Conservation (phyloP, 1,284 basidiomycete genomes). For the Uromyces viciae-fabae region DNA sequence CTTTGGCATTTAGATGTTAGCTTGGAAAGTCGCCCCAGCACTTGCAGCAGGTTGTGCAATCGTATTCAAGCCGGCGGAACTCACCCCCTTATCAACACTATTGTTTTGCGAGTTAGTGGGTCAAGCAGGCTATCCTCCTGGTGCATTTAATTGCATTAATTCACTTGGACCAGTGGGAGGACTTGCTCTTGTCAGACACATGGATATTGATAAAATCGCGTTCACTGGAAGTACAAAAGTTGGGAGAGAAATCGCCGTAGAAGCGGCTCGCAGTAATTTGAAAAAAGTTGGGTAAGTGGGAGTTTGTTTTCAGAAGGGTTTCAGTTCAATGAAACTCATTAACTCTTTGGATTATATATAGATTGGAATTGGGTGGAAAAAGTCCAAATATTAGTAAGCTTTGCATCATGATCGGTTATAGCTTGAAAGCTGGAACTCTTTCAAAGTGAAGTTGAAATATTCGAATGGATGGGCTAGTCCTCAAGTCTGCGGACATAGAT, state of each 20-base stretch:
- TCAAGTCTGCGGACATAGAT: slow-evolving; percentile 41
- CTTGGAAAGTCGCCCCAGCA: slow-evolving; percentile 54
- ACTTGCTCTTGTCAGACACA: slow-evolving; percentile 52
- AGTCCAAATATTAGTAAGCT: slow-evolving; percentile 48
- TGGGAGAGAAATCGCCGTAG: slow-evolving; percentile 28
- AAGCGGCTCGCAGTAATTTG: slow-evolving; percentile 35
- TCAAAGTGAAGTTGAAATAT: background rate
- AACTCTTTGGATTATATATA: slow-evolving; percentile 43
- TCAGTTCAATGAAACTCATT: slow-evolving; percentile 49
- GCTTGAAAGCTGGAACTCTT: background rate
- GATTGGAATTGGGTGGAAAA: slow-evolving; percentile 52
- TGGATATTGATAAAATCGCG: slow-evolving; percentile 50
- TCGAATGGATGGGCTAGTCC: background rate
- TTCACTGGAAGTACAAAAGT: slow-evolving; percentile 45
- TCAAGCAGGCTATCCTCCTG: slow-evolving; percentile 51
- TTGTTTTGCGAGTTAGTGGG: slow-evolving; percentile 47
- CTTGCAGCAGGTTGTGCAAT: slow-evolving; percentile 52
- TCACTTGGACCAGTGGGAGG: slow-evolving; percentile 52
- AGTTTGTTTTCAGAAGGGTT: slow-evolving; percentile 49
- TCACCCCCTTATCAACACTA: slow-evolving; percentile 50
- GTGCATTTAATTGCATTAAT: slow-evolving; percentile 52
- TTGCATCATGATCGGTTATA: background rate
- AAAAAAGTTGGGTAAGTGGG: slow-evolving; percentile 45
- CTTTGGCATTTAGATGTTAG: slow-evolving; percentile 33
- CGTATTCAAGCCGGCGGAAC: slow-evolving; percentile 53